Evolutionary conservation across 805 yeast genomes (phyloP).

Genomic region (Peterozyma toletana): DNA sequence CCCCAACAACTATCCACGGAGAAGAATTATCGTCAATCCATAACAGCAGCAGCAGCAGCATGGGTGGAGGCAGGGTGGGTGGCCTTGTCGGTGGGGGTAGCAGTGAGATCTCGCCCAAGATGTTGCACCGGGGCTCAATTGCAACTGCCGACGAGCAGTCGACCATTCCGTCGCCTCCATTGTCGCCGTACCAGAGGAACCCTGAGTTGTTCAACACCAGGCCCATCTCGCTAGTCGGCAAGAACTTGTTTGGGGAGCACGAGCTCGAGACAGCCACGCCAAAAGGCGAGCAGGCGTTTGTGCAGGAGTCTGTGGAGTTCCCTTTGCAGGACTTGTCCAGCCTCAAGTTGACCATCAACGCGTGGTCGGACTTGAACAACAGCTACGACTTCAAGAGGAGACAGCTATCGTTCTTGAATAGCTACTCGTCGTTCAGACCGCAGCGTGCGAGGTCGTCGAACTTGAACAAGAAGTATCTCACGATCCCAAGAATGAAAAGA

Average conservation of each 20-base stretch:
- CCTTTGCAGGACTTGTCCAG: constrained; percentile 41
- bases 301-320: constrained; percentile 23
- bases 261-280: background rate
- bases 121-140: too few relatives aligned
- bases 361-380: constrained; percentile 37
- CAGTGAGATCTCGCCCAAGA: too few relatives aligned
- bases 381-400: constrained; percentile 34
- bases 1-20: too few relatives aligned
- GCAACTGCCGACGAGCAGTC: constrained; percentile 1
- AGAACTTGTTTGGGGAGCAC: constrained; percentile 8
- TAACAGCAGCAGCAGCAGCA: too few relatives aligned
- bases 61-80: too few relatives aligned
- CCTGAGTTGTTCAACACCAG: constrained; percentile 18
- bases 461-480: constrained; percentile 14
- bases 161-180: constrained; percentile 30
- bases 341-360: constrained; percentile 40
- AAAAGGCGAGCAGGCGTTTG: background rate
- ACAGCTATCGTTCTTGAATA: constrained; percentile 46
- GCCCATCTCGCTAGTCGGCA: constrained; percentile 10
- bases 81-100: too few relatives aligned
- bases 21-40: too few relatives aligned
- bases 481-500: constrained; percentile 20
- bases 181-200: constrained; percentile 26
- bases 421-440: constrained; percentile 29
- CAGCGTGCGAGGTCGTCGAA: constrained; percentile 10